A percentile compares a stretch with the other conserved stretches of the same genome.
Evolutionary conservation across 2,329 filamentous ascomycete species (phyloP).

Genomic region (Fusarium annulatum): DNA sequence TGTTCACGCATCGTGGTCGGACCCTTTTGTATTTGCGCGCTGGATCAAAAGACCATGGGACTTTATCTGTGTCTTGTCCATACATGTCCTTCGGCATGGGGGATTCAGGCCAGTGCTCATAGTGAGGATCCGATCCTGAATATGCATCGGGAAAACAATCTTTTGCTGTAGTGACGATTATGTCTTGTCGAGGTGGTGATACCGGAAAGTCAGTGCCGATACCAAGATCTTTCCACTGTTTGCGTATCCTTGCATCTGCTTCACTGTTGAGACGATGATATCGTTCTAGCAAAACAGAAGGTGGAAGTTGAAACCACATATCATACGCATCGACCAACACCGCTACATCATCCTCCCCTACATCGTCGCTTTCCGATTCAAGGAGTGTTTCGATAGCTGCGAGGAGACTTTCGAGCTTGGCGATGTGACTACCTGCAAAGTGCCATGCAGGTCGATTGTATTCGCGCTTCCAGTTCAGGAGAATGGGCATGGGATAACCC

Average conservation of each 20-base stretch:
- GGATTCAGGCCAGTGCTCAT: slow-evolving; percentile 52
- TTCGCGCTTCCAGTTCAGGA: slow-evolving; percentile 54
- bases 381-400: slow-evolving; percentile 47
- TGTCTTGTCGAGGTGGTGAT: slow-evolving; percentile 46
- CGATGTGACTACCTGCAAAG: slow-evolving; percentile 53
- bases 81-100: slow-evolving; percentile 51
- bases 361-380: slow-evolving; percentile 22
- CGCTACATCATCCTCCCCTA: slow-evolving; percentile 47
- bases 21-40: slow-evolving; percentile 50
- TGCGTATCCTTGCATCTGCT: slow-evolving; percentile 46
- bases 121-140: slow-evolving; percentile 51
- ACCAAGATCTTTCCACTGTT: slow-evolving; percentile 38
- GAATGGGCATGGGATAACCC: slow-evolving; percentile 52
- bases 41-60: slow-evolving; percentile 46
- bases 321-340: slow-evolving; percentile 54
- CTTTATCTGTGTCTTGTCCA: slow-evolving; percentile 47
- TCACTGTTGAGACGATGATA: slow-evolving; percentile 51
- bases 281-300: slow-evolving; percentile 51
- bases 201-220: slow-evolving; percentile 43
- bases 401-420: slow-evolving; percentile 52
- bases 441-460: slow-evolving; percentile 53
- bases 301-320: slow-evolving; percentile 54
- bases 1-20: slow-evolving; percentile 51
- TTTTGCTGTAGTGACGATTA: slow-evolving; percentile 50
- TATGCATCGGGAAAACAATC: slow-evolving; percentile 49